phyloP scores from a whole-genome alignment of 768 basidiomycete genomes.

The Strobilomyces confusus region DNA sequence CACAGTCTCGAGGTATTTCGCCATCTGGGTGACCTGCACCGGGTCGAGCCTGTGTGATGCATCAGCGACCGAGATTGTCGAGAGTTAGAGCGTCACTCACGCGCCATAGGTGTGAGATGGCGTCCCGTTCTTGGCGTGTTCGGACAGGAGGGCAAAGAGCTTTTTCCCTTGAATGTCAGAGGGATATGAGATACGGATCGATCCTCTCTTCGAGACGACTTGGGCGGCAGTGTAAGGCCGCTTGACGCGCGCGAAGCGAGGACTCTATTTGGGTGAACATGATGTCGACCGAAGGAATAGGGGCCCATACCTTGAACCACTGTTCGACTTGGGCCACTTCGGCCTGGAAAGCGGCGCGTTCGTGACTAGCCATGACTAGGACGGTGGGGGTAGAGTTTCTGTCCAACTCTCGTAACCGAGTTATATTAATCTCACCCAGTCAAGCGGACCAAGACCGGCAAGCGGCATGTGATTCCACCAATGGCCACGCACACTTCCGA shows the following conservation, averaged over 20 bases:
- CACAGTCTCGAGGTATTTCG: constrained; percentile 95
- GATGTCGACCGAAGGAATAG: constrained; percentile 1
- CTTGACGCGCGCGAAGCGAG: constrained; percentile 81
- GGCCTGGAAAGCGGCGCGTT: constrained; percentile 65
- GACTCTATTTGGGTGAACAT: constrained; percentile 46
- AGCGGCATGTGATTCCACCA: constrained; percentile 22
- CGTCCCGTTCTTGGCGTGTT: constrained; percentile 73
- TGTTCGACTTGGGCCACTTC: constrained; percentile 84
- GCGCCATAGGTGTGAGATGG: constrained; percentile 97
- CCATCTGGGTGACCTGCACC: constrained; percentile 98
- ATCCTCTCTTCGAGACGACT: constrained; percentile 92
- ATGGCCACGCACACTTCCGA: neutral
- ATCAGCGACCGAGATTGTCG: constrained; percentile 19
- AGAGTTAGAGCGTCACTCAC: constrained; percentile 45
- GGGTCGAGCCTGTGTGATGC: constrained; percentile 78
- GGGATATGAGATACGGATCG: constrained; percentile 79
- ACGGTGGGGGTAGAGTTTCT: constrained; percentile 4
- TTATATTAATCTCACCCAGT: constrained; percentile 30
- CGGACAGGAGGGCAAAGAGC: constrained; percentile 67
- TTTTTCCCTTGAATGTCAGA: constrained; percentile 85
- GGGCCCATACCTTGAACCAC: constrained; percentile 81
- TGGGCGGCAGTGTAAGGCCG: constrained; percentile 92
- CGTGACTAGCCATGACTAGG: constrained; percentile 50
- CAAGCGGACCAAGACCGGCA: neutral
- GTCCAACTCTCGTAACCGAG: neutral